These are phyloP conservation scores for Trichoderma simmonsii DNA, from an alignment of 2,329 filamentous ascomycete genomes.

Conservation along the genomic window DNA sequence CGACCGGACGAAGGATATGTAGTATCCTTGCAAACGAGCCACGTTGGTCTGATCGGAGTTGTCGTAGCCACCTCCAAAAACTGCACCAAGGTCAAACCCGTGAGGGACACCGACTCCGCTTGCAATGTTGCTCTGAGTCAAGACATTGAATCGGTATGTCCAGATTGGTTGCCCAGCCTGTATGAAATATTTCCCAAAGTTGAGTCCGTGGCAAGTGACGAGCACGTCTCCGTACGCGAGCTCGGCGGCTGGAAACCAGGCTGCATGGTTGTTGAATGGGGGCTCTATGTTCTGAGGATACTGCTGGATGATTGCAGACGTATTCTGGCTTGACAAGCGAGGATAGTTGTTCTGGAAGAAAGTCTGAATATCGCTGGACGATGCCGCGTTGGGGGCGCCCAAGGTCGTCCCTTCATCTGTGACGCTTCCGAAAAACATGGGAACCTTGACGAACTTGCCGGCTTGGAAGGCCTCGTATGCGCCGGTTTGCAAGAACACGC, in stretches of 20 bases:
- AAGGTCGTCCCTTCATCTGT: slow-evolving; percentile 39
- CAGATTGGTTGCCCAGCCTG: slow-evolving; percentile 8
- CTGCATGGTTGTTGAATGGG: slow-evolving; percentile 1
- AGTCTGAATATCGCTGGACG: not conserved
- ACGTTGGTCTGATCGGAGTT: slow-evolving; percentile 43
- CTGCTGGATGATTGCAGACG: slow-evolving; percentile 8
- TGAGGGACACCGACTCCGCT: slow-evolving; percentile 60
- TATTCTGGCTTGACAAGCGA: not conserved
- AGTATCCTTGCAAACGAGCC: slow-evolving; percentile 61
- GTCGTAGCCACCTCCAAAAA: slow-evolving; percentile 52
- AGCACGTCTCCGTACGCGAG: slow-evolving; percentile 15
- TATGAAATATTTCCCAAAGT: slow-evolving; percentile 17
- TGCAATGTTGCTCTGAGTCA: slow-evolving; percentile 35
- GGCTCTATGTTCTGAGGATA: slow-evolving; percentile 14
- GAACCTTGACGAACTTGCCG: slow-evolving; percentile 52
- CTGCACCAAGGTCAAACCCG: slow-evolving; percentile 59
- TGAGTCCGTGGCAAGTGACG: slow-evolving; percentile 10
- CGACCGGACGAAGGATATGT: slow-evolving; percentile 63
- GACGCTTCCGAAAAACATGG: slow-evolving; percentile 45
- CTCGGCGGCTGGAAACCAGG: slow-evolving; percentile 14
- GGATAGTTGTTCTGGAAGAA: slow-evolving; percentile 17
- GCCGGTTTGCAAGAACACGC: slow-evolving; percentile 46
- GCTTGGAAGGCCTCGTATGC: slow-evolving; percentile 48
- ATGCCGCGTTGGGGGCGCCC: slow-evolving; percentile 14
- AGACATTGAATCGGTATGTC: slow-evolving; percentile 18